Conservation (phyloP, 2,329 filamentous ascomycete genomes). For the Trichophyton simii region DNA sequence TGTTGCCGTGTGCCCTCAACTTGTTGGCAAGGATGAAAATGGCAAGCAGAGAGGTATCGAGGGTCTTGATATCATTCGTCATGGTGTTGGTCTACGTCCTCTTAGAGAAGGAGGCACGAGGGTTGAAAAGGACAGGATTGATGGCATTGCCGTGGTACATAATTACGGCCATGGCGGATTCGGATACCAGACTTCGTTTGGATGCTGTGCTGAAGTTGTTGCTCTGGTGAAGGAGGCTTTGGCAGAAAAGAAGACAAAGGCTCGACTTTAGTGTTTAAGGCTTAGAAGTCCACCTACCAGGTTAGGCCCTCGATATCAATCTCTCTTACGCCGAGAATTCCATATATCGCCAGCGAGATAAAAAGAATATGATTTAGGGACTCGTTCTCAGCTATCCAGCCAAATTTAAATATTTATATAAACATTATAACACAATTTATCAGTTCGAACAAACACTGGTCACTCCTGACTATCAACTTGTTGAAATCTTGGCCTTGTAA, state of each 20-base stretch:
- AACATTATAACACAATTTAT: too few relatives aligned
- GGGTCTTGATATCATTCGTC: constrained; percentile 61
- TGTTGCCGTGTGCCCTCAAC: constrained; percentile 24
- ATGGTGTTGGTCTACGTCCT: constrained; percentile 71
- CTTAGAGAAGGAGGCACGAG: constrained; percentile 60
- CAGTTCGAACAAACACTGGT: too few relatives aligned
- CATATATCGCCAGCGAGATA: too few relatives aligned
- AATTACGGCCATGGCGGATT: constrained; percentile 37
- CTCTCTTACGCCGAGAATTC: too few relatives aligned
- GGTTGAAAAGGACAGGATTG: constrained; percentile 58
- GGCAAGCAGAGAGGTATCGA: constrained; percentile 44
- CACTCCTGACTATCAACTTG: too few relatives aligned
- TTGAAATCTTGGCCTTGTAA: too few relatives aligned
- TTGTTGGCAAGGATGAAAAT: constrained; percentile 39
- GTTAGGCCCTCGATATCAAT: too few relatives aligned
- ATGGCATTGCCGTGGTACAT: constrained; percentile 42
- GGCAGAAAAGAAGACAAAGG: constrained; percentile 18
- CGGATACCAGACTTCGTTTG: constrained; percentile 58
- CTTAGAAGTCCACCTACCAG: neutral
- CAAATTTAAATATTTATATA: too few relatives aligned
- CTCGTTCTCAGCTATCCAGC: too few relatives aligned
- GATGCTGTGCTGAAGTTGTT: constrained; percentile 54
- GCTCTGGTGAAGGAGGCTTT: constrained; percentile 49
- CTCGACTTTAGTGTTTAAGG: constrained; percentile 20
- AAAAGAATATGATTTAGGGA: too few relatives aligned